Conservation (phyloP, 2,329 filamentous ascomycete genomes). For the Fusarium haematococcum region DNA sequence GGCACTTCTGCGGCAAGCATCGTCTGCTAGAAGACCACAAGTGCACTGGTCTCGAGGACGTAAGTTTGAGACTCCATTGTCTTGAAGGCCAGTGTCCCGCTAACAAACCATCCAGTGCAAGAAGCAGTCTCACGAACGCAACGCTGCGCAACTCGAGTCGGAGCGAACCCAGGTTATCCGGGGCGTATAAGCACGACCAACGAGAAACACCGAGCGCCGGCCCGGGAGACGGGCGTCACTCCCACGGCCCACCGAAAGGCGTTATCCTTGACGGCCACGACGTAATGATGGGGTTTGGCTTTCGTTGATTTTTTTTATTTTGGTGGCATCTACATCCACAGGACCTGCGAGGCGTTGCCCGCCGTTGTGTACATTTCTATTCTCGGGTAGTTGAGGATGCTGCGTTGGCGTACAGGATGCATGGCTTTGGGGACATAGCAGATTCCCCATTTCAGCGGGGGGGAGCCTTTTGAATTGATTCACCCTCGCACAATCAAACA, state of each 20-base stretch:
- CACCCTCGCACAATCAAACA: constrained; percentile 21
- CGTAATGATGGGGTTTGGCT: constrained; percentile 40
- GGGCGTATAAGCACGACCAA: constrained; percentile 72
- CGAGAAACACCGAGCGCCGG: constrained; percentile 13
- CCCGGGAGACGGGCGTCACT: constrained; percentile 36
- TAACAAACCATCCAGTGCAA: constrained; percentile 73
- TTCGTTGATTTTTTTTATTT: constrained; percentile 1
- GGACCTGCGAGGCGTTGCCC: constrained; percentile 36
- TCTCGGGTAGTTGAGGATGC: constrained; percentile 34
- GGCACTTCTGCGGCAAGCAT: constrained; percentile 96
- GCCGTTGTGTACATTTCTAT: constrained; percentile 40
- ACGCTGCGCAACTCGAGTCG: constrained; percentile 89
- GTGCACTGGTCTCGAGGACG: constrained; percentile 91
- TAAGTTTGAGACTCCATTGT: constrained; percentile 55
- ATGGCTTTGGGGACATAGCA: constrained; percentile 26
- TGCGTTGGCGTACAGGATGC: constrained; percentile 45
- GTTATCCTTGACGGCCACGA: constrained; percentile 41
- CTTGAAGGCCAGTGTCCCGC: not conserved
- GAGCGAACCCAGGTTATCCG: constrained; percentile 96
- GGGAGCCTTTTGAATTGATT: constrained; percentile 37
- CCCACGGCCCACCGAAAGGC: constrained; percentile 10
- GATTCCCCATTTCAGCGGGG: constrained; percentile 34
- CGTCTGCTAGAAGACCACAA: constrained; percentile 93
- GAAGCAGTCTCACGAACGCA: constrained; percentile 95
- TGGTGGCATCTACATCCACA: constrained; percentile 31